Evolutionary conservation across 345 rosid species (phyloP), one percentile per base, ranked within the genome.

Genomic region (Rhodomyrtus tomentosa): DNA sequence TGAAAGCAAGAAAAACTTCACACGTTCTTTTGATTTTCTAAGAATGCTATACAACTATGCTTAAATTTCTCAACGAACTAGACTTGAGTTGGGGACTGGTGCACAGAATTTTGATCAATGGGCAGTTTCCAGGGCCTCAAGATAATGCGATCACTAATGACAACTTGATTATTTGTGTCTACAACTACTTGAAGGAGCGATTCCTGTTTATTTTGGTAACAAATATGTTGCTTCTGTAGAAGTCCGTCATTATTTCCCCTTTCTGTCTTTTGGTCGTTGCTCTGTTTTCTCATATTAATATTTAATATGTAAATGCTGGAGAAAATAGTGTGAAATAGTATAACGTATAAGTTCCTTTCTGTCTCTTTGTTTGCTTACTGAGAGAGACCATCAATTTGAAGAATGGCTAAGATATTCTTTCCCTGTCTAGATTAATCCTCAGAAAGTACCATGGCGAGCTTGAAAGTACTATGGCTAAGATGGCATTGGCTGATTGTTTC

Each of bases 101-200:
- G 87, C 93, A 93, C 93, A 94, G 90, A 92, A 15, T 15, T 62
- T 18, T 62, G 92, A 55, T 93, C 92, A 94, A 93, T 83, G 94
- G 95, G 85, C 94, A 88, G 89, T 94, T 94, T 84, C 97, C 95
- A 27, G 97, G 95, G 80, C 95, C 98, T 9, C 93, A 93, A 32
- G 90, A 93, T 52, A 94, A 93, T 83, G 93, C 91, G 20, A 85
- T 94, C 52, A 93, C 95, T 6, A 92, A 91, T 54, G 94, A 91
- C 56, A 94, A 93, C 86, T 81, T 93, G 85, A 90, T 94, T 55
- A 85, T 93, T 86, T 92, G 85, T 81, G 95, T 94, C 81, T 93
- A 87, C 87, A 92, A 93, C 89, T 92, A 94, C 85, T 86, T 94
- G 20, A 88, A 84, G 27, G 95, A 91, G 55, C 94, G 95, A 5